Base-by-base conservation (phyloP, 495 filamentous ascomycete species). In the Podospora conica region DNA sequence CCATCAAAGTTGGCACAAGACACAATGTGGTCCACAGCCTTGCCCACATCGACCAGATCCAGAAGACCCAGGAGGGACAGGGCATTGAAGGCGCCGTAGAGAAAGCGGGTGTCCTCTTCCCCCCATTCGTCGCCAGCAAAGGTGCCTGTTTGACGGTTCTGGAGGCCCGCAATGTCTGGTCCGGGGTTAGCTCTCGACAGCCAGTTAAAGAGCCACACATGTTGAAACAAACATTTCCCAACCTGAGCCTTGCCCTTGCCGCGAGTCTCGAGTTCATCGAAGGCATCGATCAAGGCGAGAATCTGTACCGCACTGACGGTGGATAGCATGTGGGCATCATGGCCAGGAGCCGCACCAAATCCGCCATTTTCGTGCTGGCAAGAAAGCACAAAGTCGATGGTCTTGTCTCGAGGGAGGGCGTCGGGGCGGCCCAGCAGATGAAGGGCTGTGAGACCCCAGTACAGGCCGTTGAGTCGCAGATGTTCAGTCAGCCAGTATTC, bases 401-500 rank as follows among this genome's bases (percentile, higher is more conserved):
- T 90, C 65, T 92, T 87, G 53, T 88, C 81, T 28, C 93, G 88
- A 18, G 93, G 88, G 9, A 98, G 84, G 6, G 88, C 91, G 33
- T 93, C 84, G 7, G 92, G 91, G 60, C 86, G 87, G 58, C 87
- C 86, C 53, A 98, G 86, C 18, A 98, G 83, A 79, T 97, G 89
- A 9, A 98, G 84, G 15, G 94, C 89, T 3, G 87, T 94, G 63
- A 98, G 80, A 25, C 96, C 95, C 95, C 95, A 98, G 78, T 98
- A 98, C 40, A 98, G 84, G 31, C 95, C 95, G 74, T 93, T 96
- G 31, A 98, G 81, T 57, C 95, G 91, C 61, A 98, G 86, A 73
- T 98, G 95, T 77, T 97, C 93, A 7, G 96, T 98, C 69, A 97
- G 84, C 88, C 93, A 96, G 79, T 98, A 98, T 75, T 97, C 93